Evolutionary conservation across 768 basidiomycete species (phyloP).

Genomic region (Russula brevipes): DNA sequence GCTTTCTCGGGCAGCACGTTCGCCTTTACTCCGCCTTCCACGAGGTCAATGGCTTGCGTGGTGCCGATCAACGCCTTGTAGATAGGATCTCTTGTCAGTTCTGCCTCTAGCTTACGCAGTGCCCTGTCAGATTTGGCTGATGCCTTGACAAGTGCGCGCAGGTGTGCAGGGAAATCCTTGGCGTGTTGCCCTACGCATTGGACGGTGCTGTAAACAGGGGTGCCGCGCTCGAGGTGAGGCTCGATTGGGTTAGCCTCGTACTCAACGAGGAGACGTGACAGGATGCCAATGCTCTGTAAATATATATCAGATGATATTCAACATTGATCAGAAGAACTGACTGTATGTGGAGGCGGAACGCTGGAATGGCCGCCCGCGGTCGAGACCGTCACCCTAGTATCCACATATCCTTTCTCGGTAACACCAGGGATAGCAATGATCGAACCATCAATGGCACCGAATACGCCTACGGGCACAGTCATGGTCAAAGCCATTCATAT

Average conservation of each 20-base stretch:
- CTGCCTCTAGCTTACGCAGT: slow-evolving; percentile 34
- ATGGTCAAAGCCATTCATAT: background rate
- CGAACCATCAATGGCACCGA: slow-evolving; percentile 43
- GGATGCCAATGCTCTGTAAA: slow-evolving; percentile 55
- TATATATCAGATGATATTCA: background rate
- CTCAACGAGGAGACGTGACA: slow-evolving; percentile 38
- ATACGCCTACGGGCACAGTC: slow-evolving; percentile 41
- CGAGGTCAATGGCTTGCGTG: slow-evolving; percentile 36
- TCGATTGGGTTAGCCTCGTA: slow-evolving; percentile 17
- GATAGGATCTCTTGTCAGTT: slow-evolving; percentile 27
- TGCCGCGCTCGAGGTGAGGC: slow-evolving; percentile 31
- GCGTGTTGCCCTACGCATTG: slow-evolving; percentile 43
- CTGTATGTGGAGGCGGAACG: slow-evolving; percentile 79
- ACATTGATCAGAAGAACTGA: slow-evolving; percentile 28
- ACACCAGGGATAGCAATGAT: slow-evolving; percentile 44
- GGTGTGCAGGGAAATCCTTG: slow-evolving; percentile 33
- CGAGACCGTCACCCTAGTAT: slow-evolving; percentile 58
- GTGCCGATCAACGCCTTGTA: slow-evolving; percentile 33
- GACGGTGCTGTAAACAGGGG: slow-evolving; percentile 34
- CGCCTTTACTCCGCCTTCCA: slow-evolving; percentile 40
- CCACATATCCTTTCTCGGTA: slow-evolving; percentile 67
- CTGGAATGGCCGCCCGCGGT: slow-evolving; percentile 81
- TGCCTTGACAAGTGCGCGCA: slow-evolving; percentile 30
- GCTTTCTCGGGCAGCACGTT: slow-evolving; percentile 44
- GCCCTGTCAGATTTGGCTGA: slow-evolving; percentile 30